Evolutionary conservation across 2,329 filamentous ascomycete genomes (phyloP), one percentile per base, ranked within the genome.

Genomic region (Cercospora beticola): DNA sequence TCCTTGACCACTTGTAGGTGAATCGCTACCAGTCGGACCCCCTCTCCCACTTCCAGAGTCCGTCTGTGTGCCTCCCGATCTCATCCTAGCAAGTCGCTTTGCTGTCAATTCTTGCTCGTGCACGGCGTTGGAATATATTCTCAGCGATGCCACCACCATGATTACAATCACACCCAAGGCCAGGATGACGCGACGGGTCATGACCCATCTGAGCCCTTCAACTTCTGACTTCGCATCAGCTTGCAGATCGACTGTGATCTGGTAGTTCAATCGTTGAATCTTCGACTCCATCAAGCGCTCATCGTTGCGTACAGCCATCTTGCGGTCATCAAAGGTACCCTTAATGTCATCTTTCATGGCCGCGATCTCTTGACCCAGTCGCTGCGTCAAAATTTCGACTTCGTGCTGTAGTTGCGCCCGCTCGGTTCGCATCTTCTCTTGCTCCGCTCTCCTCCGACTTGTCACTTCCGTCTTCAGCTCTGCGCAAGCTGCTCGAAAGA

Each of bases 241-340:
- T 79, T 93, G 96, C 54, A 99, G 86, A 49, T 88, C 86, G 33
- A 97, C 93, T 23, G 92, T 96, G 79, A 99, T 98, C 79, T 97
- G 95, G 82, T 98, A 97, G 81, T 94, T 97, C 74, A 98, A 86
- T 82, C 97, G 91, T 84, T 97, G 94, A 71, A 93, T 90, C 74
- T 90, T 90, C 62, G 91, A 92, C 77, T 98, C 94, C 76, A 92
- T 90, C 6, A 86, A 86, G 77, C 93, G 90, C 81, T 97, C 93
- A 79, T 97, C 92, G 79, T 94, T 92, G 65, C 93, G 85, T 1
- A 97, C 93, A 2, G 89, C 88, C 92, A 98, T 97, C 79, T 94
- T 95, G 54, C 96, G 88, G 78, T 99, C 94, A 77, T 98, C 94
- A 79, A 98, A 97, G 86, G 97, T 91, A 67, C 93, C 94, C 78